Evolutionary conservation across 139 green algal species (phyloP), one percentile per base, ranked within the genome.

Genomic region (Trebouxia sp.): DNA sequence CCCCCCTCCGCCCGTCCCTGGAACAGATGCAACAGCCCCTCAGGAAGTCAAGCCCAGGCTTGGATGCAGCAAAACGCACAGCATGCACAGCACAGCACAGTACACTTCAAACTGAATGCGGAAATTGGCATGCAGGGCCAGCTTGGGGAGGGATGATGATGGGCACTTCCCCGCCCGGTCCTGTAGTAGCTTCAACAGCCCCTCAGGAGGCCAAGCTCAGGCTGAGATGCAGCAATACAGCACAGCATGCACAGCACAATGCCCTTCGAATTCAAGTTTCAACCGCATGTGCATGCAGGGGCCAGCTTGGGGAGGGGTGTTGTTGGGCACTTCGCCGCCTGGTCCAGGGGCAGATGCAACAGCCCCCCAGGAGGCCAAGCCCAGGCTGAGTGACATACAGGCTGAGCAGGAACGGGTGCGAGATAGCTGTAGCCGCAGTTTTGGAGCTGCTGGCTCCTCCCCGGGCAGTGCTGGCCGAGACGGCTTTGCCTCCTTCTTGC

Each of bases 311-410:
- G 72, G 72, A 14, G 47, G 72, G n/a, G 47, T 53, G 32, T 14
- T 35, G 5, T 7, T 43, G 14, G 32, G 32, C 22, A 28, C 43
- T 7, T 45, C 42, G 14, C 45, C 72, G 6, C 32, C 45, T 12
- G 72, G n/a, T 20, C 43, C 72, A 32, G 45, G 45, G 45, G 15
- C 43, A 24, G 72, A 62, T 66, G 41, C 67, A 41, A n/a, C n/a
- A n/a, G 17, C 6, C 39, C 42, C 22, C 9, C 67, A 77, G 42
- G 83, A 75, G 72, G 12, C 32, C 39, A 43, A 58, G n/a, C 75
- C 66, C 35, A 77, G 76, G n/a, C 65, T 85, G 45, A 69, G 50
- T 24, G 38, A 65, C 75, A 85, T 85, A 37, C 82, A 85, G 81
- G 74, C 75, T 4, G 56, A 80, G 81, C 81, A 84, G 70, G 38